Evolutionary conservation across 2,329 filamentous ascomycete species (phyloP).

Genomic region (Aspergillus sp.): DNA sequence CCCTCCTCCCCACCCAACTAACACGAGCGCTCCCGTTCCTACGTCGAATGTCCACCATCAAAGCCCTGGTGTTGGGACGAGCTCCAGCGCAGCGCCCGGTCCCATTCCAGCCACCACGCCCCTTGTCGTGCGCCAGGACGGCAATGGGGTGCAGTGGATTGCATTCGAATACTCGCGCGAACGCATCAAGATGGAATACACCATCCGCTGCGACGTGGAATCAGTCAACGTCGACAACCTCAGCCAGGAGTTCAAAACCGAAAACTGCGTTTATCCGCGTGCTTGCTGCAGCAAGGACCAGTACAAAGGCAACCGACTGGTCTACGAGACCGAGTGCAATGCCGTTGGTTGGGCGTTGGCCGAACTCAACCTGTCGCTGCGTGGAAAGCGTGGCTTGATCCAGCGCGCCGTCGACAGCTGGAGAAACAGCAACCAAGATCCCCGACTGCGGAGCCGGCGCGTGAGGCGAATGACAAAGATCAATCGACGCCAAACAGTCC

Average conservation of each 20-base stretch:
- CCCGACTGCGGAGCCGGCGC: conserved; percentile 76
- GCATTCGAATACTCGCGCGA: conserved; percentile 97
- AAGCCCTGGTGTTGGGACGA: conserved; percentile 51
- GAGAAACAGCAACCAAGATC: conserved; percentile 98
- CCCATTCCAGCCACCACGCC: conserved; percentile 96
- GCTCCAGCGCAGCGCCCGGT: conserved; percentile 85
- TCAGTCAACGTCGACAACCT: conserved; percentile 87
- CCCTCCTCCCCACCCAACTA: conserved; percentile 42
- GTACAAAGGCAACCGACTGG: conserved; percentile 88
- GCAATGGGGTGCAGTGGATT: conserved; percentile 97
- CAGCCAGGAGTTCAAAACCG: conserved; percentile 82
- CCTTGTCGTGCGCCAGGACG: conserved; percentile 85
- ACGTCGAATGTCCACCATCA: conserved; percentile 21
- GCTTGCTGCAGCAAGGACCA: conserved; percentile 93
- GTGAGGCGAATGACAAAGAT: conserved; percentile 96
- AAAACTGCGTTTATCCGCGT: conserved; percentile 95
- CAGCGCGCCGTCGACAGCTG: conserved; percentile 97
- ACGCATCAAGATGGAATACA: conserved; percentile 98
- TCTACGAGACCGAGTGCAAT: conserved; percentile 98
- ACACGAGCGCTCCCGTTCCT: conserved; percentile 46
- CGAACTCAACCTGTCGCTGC: conserved; percentile 79
- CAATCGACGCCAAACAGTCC: conserved; percentile 70
- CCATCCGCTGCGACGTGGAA: conserved; percentile 94
- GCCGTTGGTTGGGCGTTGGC: conserved; percentile 98
- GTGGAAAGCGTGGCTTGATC: conserved; percentile 90